Conservation (phyloP, 495 filamentous ascomycete genomes). For the Penicillium lagena region DNA sequence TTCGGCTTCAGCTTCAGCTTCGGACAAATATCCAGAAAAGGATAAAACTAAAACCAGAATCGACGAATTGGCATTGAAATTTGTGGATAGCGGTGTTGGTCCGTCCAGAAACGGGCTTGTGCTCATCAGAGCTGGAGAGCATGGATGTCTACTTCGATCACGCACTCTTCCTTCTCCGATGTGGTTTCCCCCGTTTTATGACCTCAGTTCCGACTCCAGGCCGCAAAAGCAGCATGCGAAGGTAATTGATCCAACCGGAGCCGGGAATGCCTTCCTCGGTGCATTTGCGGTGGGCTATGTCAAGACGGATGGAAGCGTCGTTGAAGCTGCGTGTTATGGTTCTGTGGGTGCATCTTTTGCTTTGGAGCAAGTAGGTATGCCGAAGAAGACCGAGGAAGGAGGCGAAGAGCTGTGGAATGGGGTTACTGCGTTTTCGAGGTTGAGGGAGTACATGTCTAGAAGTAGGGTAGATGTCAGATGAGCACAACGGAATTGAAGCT, state of each 20-base stretch:
- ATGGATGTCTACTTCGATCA: conserved; percentile 19
- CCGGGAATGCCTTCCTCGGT: conserved; percentile 32
- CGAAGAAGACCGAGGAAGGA: conserved; percentile 4
- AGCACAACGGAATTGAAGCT: too few species aligned
- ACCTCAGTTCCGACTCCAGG: neutral
- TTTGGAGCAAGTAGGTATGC: conserved; percentile 31
- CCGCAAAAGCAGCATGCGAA: neutral
- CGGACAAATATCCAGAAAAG: neutral
- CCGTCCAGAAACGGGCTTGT: conserved; percentile 10
- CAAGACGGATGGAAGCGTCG: conserved; percentile 6
- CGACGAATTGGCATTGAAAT: conserved; percentile 13
- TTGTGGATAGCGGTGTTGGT: conserved; percentile 17
- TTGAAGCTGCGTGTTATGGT: conserved; percentile 22
- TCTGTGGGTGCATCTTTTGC: conserved; percentile 28
- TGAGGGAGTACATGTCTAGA: conserved; percentile 9
- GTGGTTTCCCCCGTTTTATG: conserved; percentile 28
- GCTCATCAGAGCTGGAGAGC: conserved; percentile 25
- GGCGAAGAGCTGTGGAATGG: conserved; percentile 21
- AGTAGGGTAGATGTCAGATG: too few species aligned
- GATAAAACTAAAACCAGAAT: conserved; percentile 2
- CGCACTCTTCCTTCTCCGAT: neutral
- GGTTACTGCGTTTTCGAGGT: conserved; percentile 3
- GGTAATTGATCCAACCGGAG: conserved; percentile 31
- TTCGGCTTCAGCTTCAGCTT: neutral
- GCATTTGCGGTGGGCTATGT: conserved; percentile 23